Evolutionary conservation across 179 eudicot species (phyloP).

Genomic region (Vitellaria paradoxa): DNA sequence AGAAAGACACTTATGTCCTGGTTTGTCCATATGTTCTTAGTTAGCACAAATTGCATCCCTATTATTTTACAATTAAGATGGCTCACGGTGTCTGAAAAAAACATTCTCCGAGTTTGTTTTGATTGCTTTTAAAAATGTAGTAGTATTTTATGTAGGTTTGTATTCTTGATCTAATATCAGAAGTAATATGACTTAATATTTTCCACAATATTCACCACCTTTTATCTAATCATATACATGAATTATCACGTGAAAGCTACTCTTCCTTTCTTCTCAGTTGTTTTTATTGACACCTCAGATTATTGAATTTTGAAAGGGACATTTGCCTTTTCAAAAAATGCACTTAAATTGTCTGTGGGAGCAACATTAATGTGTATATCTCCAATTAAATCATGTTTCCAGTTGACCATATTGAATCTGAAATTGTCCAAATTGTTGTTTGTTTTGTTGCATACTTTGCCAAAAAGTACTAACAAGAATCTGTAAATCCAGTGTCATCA

Average conservation of each 20-base stretch:
- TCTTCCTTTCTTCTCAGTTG: background rate
- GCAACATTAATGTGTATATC: background rate
- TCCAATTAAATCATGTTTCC: background rate
- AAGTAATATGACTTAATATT: background rate
- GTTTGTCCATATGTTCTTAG: conserved; percentile 37
- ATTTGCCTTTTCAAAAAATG: too few species aligned
- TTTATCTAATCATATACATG: background rate
- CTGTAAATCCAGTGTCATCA: conserved; percentile 80
- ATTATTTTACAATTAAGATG: too few species aligned
- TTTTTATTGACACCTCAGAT: background rate
- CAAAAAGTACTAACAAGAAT: conserved; percentile 9
- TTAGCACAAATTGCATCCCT: background rate
- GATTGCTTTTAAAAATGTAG: background rate
- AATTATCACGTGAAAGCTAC: background rate
- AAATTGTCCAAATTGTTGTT: background rate
- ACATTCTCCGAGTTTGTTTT: background rate
- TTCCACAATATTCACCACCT: background rate
- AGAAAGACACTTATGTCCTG: conserved; percentile 91
- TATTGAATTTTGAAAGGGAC: too few species aligned
- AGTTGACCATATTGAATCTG: background rate
- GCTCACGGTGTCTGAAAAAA: background rate
- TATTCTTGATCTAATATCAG: background rate
- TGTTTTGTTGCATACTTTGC: background rate
- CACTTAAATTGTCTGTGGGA: background rate
- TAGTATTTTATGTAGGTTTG: background rate